Evolutionary conservation across 768 basidiomycete species (phyloP), one percentile per base, ranked within the genome.

Genomic region (Serendipita indica): DNA sequence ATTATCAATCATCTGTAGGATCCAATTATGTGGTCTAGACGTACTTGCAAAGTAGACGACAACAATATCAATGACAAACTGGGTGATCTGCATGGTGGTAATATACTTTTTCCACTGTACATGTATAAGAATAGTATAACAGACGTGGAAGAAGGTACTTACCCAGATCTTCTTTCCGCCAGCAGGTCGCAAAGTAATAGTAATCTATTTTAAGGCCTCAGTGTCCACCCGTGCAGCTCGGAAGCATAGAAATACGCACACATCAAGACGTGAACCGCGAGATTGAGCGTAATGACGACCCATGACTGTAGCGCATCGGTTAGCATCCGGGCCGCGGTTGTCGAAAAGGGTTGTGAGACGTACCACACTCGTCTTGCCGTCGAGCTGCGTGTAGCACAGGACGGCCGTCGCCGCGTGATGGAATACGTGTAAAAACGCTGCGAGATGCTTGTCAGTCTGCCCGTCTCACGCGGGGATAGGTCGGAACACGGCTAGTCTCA

Each of bases 91-190:
- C 64, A 77, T 66, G 57, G 73, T 70, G 33, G 75, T 77, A 58
- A 77, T 69, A 70, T 77, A 75, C 64, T 72, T 71, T 70, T 77
- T 77, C 75, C 75, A 77, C 74, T 72, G 63, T 39, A n/a, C 2
- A 43, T 5, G 28, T 3, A 16, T n/a, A 12, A 5, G 28, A 33
- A 25, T 45, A 20, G 18, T 10, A 22, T 20, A 14, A n/a, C n/a
- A 33, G 28, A 20, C 20, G 37, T n/a, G 25, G 7, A 27, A 18
- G 12, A 39, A 6, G 39, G 10, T 13, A 62, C 61, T 4, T 28
- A 71, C 71, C 72, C 75, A 77, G 70, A 77, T 74, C 70, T 73
- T 75, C 69, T 69, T 70, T 57, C 75, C 75, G 37, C 74, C 74
- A 49, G 75, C 73, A n/a, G 56, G 75, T 76, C 16, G 72, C 72